Percentiles rank a stretch among this genome's conserved stretches.
These are phyloP conservation scores for Sambucus nigra DNA, from an alignment of 129 eudicot species.

Conservation along the genomic window DNA sequence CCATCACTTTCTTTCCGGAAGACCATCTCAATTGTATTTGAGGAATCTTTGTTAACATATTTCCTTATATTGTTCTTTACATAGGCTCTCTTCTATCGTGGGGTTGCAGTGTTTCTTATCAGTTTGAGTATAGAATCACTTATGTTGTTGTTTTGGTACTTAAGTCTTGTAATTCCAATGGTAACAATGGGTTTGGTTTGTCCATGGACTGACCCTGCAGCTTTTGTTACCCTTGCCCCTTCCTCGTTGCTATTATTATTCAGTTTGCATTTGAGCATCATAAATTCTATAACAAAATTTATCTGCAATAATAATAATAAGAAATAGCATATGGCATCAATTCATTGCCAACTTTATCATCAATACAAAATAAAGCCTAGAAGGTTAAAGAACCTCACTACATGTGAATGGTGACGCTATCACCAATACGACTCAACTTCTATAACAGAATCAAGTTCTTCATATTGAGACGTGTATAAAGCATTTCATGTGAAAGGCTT, in stretches of 20 bases:
- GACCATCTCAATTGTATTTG: conserved; percentile 68
- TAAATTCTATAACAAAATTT: too few relatives aligned
- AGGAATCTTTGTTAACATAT: conserved; percentile 91
- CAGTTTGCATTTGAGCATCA: conserved; percentile 96
- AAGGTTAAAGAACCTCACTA: too few relatives aligned
- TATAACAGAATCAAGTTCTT: too few relatives aligned
- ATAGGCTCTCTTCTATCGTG: conserved; percentile 91
- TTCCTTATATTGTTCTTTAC: conserved; percentile 93
- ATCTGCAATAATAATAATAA: too few relatives aligned
- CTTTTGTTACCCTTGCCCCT: conserved; percentile 96
- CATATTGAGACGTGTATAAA: too few relatives aligned
- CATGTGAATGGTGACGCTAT: too few relatives aligned
- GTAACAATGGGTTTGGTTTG: conserved; percentile 97
- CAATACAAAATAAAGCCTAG: too few relatives aligned
- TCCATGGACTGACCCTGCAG: conserved; percentile 99
- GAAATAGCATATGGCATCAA: too few relatives aligned
- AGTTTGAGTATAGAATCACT: conserved; percentile 59
- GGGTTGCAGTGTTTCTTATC: conserved; percentile 68
- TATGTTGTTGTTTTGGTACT: conserved; percentile 79
- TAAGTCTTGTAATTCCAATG: conserved; percentile 79
- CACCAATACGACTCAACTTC: too few relatives aligned
- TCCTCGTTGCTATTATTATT: conserved; percentile 91
- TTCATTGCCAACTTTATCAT: too few relatives aligned
- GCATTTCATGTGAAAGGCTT: too few relatives aligned
- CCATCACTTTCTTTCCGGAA: conserved; percentile 92